Conservation (phyloP, 495 filamentous ascomycete species). For the Lasiosphaeris hirsuta region DNA sequence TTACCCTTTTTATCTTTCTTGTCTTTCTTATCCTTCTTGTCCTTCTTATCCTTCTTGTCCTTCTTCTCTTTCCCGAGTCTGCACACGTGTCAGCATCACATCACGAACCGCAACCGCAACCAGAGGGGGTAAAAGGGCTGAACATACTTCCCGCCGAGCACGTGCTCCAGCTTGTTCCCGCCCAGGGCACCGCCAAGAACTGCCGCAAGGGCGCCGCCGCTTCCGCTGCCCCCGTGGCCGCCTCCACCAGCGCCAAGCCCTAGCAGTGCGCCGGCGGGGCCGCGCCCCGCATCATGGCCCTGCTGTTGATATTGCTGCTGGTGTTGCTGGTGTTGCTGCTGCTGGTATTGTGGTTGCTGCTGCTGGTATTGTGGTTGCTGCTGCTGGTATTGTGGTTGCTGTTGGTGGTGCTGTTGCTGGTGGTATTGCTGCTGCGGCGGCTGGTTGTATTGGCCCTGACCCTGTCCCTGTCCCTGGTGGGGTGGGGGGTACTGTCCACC, state of each 20-base stretch:
- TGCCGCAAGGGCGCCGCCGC: neutral
- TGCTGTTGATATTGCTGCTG: neutral
- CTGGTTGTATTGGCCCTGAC: neutral
- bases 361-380: neutral
- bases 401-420: neutral
- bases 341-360: neutral
- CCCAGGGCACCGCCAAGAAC: slow-evolving; percentile 1
- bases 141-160: slow-evolving; percentile 4
- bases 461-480: neutral
- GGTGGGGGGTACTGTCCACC: neutral
- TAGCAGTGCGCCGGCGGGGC: slow-evolving; percentile 1
- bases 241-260: neutral
- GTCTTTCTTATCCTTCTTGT: slow-evolving; percentile 3
- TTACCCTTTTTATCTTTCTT: slow-evolving; percentile 6
- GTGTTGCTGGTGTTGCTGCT: neutral
- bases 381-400: neutral
- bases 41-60: slow-evolving; percentile 1
- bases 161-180: slow-evolving; percentile 1
- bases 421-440: neutral
- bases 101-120: neutral
- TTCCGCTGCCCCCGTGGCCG: neutral
- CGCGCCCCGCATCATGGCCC: slow-evolving; percentile 1
- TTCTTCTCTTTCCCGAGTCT: slow-evolving; percentile 6
- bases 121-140: neutral
- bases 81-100: neutral